These are phyloP conservation scores for Monilinia polystroma DNA, from an alignment of 2,329 filamentous ascomycete species.

Conservation along the genomic window DNA sequence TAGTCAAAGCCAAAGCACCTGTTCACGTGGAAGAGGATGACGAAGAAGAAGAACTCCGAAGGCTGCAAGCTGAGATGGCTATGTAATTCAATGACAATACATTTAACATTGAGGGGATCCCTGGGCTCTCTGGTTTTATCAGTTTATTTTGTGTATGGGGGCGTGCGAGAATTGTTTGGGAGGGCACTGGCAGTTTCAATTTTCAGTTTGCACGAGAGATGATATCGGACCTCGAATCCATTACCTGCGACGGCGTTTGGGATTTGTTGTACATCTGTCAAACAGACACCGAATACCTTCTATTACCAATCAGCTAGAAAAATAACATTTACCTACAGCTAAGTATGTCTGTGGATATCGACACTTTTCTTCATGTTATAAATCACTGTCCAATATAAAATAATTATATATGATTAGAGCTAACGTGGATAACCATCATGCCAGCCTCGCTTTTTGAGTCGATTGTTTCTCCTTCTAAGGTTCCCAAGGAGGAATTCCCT, in stretches of 20 bases:
- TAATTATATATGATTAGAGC: not conserved
- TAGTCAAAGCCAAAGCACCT: conserved; percentile 53
- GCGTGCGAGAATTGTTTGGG: conserved; percentile 36
- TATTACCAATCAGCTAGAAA: conserved; percentile 23
- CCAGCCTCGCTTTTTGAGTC: conserved; percentile 14
- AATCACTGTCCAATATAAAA: not conserved
- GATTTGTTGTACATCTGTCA: conserved; percentile 35
- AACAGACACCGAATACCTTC: conserved; percentile 28
- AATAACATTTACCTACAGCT: conserved; percentile 23
- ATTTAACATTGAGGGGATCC: conserved; percentile 22
- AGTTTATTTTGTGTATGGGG: conserved; percentile 28
- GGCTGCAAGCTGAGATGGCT: conserved; percentile 94
- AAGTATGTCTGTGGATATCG: conserved; percentile 11
- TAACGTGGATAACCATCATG: not conserved
- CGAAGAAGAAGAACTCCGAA: conserved; percentile 91
- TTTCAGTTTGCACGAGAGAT: conserved; percentile 28
- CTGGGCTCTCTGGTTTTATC: conserved; percentile 29
- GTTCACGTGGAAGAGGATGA: conserved; percentile 73
- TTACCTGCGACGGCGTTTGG: conserved; percentile 34
- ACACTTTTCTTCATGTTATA: not conserved
- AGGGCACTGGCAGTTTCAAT: conserved; percentile 30
- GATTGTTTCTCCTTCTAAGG: not conserved
- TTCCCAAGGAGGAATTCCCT: not conserved
- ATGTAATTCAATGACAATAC: conserved; percentile 57
- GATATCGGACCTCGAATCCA: conserved; percentile 24